phyloP scores from a whole-genome alignment of 208 protist species.

The Wallacemonas sp. region DNA sequence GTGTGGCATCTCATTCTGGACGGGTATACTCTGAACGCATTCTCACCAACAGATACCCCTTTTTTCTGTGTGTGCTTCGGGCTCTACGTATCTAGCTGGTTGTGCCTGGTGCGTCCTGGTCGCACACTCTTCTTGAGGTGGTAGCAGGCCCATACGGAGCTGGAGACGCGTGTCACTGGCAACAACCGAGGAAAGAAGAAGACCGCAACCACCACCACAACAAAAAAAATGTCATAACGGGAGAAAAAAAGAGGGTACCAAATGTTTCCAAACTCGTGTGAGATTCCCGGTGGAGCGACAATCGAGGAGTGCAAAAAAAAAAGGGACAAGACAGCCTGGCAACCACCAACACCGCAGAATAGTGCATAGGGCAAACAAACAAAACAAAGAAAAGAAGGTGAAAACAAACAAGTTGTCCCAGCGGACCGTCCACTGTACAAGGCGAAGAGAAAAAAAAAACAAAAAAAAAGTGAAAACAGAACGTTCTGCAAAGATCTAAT shows the following conservation, averaged over 20 bases:
- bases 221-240: no score
- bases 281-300: no score
- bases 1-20: no score
- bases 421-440: background rate
- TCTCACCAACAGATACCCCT: no score
- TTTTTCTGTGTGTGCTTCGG: background rate
- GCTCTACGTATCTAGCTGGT: background rate
- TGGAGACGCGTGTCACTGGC: background rate
- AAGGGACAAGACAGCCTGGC: no score
- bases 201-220: background rate
- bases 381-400: background rate
- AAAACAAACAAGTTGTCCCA: background rate
- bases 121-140: conserved; percentile 1
- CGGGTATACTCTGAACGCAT: no score
- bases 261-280: no score
- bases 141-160: background rate
- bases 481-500: background rate
- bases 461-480: background rate
- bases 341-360: no score
- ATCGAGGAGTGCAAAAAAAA: no score
- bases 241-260: no score
- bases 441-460: background rate
- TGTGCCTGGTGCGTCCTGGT: background rate
- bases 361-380: no score
- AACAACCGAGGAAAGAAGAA: conserved; percentile 8